Conservation (phyloP, 176 grass and related monocot species). For the Juncus inflexus region DNA sequence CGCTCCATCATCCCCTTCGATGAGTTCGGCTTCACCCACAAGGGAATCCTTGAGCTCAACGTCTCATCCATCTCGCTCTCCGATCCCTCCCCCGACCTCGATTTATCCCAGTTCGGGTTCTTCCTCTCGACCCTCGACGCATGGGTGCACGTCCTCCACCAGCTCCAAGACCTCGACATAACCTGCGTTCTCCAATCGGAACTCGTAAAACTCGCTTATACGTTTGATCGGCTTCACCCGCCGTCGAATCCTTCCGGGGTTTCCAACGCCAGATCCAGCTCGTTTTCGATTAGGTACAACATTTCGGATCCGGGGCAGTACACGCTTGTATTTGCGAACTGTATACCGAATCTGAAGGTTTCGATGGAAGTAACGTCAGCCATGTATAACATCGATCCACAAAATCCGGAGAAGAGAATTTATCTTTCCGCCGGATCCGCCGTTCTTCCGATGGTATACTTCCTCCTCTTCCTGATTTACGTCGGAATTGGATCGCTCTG, state of each 20-base stretch:
- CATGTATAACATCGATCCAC: constrained; percentile 81
- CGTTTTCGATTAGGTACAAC: constrained; percentile 40
- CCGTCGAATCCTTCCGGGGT: constrained; percentile 66
- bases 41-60: constrained; percentile 77
- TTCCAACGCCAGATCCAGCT: constrained; percentile 58
- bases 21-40: constrained; percentile 82
- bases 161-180: constrained; percentile 76
- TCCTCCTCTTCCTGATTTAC: constrained; percentile 67
- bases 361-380: constrained; percentile 80
- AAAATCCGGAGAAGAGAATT: constrained; percentile 31
- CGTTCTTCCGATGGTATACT: constrained; percentile 67
- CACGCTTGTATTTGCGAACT: constrained; percentile 95
- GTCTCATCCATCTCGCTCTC: constrained; percentile 68
- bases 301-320: constrained; percentile 69
- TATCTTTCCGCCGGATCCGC: constrained; percentile 87
- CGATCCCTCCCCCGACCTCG: constrained; percentile 39
- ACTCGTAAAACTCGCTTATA: constrained; percentile 67
- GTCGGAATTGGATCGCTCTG: constrained; percentile 54
- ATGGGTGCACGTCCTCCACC: constrained; percentile 84
- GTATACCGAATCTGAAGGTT: constrained; percentile 57
- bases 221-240: constrained; percentile 66
- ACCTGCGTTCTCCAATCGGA: constrained; percentile 90
- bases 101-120: constrained; percentile 85
- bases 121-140: constrained; percentile 94
- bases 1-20: constrained; percentile 91